Base-by-base conservation (phyloP, 257 asterid species). In the Mentha longifolia region DNA sequence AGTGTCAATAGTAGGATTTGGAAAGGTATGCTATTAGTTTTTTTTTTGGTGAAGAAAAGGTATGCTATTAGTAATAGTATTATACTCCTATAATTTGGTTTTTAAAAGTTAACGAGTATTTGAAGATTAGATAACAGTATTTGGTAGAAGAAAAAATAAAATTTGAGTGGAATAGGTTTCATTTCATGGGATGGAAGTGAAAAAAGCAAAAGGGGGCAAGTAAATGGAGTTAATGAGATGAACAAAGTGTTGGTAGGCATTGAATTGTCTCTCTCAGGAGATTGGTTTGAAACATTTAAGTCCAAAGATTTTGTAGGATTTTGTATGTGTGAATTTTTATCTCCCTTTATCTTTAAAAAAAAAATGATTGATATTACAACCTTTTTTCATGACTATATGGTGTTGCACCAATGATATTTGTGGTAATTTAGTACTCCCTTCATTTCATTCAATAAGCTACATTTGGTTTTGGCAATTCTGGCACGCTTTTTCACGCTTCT, bases 201-300 rank as follows among this genome's bases (percentile, higher is more conserved):
- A 57, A 65, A 57, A 76, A 55, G 45, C 5, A 41, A 52, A 41
- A 55, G 10, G 7, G 43, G 67, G 56, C 22, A 17, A 10, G 45
- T 69, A 71, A 56, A 2, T 3, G 22, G 59, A 46, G 39, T 70
- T 52, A 77, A 61, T 67, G 71, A 19, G 78, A 61, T 5, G 58
- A 62, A 51, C 46, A 51, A 52, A 61, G 64, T 33, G 70, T 51
- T 61, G 78, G 78, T 67, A 31, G 60, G 61, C 77, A 71, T 77
- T 77, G 70, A 77, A 72, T 72, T 51, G 74, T 77, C 71, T 31
- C 75, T 39, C 65, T 77, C 75, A 61, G 9, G 2, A 64, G 39
- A 59, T 77, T 59, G 74, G 78, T 54, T 43, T 77, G 30, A 46
- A 31, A 52, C 75, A 72, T 72, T 72, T 17, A 72, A 56, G 17